Percentiles rank a stretch among this genome's conserved stretches.
These are phyloP conservation scores for Lachancea dasiensis DNA, from an alignment of 805 yeast species.

Conservation along the genomic window DNA sequence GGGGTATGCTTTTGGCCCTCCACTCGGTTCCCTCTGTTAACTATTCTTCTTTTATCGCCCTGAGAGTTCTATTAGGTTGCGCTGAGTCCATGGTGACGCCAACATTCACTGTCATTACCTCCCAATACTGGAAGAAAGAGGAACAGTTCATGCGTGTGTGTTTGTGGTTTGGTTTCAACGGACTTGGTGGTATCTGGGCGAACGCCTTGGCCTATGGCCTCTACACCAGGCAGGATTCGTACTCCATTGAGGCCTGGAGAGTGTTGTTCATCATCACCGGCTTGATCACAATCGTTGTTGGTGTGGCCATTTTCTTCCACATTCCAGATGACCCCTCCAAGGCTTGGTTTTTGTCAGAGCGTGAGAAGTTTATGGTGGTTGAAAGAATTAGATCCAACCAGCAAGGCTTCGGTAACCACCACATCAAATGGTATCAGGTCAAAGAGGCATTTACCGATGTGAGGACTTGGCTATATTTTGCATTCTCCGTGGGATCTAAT, in stretches of 20 bases:
- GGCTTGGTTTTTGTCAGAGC: constrained; percentile 41
- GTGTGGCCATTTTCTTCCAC: constrained; percentile 41
- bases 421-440: constrained; percentile 50
- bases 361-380: constrained; percentile 42
- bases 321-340: constrained; percentile 53
- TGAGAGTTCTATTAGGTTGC: constrained; percentile 41
- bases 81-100: constrained; percentile 47
- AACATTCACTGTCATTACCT: constrained; percentile 44
- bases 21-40: constrained; percentile 39
- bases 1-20: constrained; percentile 50
- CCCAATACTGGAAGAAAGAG: constrained; percentile 46
- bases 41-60: constrained; percentile 38
- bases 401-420: constrained; percentile 52
- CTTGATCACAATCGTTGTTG: constrained; percentile 46
- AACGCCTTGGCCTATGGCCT: constrained; percentile 48
- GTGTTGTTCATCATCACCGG: constrained; percentile 57
- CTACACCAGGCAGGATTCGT: constrained; percentile 32
- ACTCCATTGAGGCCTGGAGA: constrained; percentile 52
- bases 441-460: constrained; percentile 45
- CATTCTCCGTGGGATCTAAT: constrained; percentile 37
- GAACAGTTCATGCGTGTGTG: constrained; percentile 37
- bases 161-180: constrained; percentile 37
- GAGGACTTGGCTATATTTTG: constrained; percentile 44
- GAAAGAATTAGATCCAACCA: constrained; percentile 48
- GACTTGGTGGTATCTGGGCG: constrained; percentile 42